phyloP scores from a whole-genome alignment of 805 yeast genomes.

The Kodamaea kakaduensis region DNA sequence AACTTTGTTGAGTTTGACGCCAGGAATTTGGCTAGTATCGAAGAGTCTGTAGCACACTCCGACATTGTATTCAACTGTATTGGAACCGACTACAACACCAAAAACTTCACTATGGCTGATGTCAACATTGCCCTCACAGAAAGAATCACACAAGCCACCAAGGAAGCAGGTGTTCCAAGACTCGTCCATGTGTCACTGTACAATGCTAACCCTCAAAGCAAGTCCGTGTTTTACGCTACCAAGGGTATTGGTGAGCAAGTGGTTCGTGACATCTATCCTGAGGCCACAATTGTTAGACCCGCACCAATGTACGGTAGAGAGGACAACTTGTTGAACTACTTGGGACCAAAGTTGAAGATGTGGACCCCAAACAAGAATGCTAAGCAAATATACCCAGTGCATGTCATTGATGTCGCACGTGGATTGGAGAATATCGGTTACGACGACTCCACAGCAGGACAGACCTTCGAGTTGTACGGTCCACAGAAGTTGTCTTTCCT shows the following conservation, averaged over 20 bases:
- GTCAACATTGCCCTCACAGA: conserved; percentile 75
- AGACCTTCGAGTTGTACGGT: conserved; percentile 71
- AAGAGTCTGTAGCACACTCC: conserved; percentile 71
- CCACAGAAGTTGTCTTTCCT: conserved; percentile 57
- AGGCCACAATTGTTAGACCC: conserved; percentile 81
- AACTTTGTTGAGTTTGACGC: conserved; percentile 79
- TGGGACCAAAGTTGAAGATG: conserved; percentile 53
- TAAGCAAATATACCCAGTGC: conserved; percentile 66
- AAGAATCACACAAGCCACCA: conserved; percentile 70
- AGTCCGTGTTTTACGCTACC: conserved; percentile 70
- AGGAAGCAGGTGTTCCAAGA: conserved; percentile 68
- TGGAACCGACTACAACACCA: conserved; percentile 73
- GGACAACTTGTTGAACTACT: conserved; percentile 61
- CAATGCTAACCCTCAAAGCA: conserved; percentile 65
- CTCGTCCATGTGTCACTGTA: conserved; percentile 75
- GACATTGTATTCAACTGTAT: conserved; percentile 80
- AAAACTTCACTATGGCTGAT: conserved; percentile 79
- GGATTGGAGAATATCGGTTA: conserved; percentile 76
- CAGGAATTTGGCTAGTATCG: conserved; percentile 70
- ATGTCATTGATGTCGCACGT: conserved; percentile 70
- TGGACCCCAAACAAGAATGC: conserved; percentile 64
- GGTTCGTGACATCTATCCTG: conserved; percentile 65
- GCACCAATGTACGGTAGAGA: conserved; percentile 75
- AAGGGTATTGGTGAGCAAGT: conserved; percentile 75
- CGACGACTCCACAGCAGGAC: conserved; percentile 77